Evolutionary conservation across 768 basidiomycete species (phyloP).

Genomic region (Xerocomellus intermedius): DNA sequence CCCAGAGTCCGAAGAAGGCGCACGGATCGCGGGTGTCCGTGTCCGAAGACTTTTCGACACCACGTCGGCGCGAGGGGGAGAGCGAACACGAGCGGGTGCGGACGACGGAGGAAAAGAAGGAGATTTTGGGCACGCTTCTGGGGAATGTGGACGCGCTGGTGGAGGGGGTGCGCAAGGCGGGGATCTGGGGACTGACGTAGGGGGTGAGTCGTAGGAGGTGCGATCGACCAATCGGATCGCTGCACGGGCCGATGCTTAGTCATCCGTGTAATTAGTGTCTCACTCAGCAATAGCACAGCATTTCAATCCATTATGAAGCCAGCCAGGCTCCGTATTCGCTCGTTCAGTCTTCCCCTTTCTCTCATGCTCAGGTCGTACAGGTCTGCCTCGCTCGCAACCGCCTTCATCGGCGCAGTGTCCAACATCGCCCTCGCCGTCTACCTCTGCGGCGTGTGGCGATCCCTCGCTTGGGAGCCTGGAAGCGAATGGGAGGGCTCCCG

Average conservation of each 20-base stretch:
- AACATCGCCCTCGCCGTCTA: slow-evolving; percentile 42
- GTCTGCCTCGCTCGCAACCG: slow-evolving; percentile 37
- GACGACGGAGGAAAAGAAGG: slow-evolving; percentile 83
- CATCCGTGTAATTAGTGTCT: slow-evolving; percentile 6
- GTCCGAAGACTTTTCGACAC: slow-evolving; percentile 20
- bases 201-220: background rate
- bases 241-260: slow-evolving; percentile 10
- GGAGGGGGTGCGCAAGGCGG: slow-evolving; percentile 81
- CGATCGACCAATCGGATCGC: background rate
- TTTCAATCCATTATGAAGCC: slow-evolving; percentile 6
- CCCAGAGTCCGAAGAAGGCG: slow-evolving; percentile 66
- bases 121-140: slow-evolving; percentile 73
- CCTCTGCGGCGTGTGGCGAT: slow-evolving; percentile 43
- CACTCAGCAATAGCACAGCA: slow-evolving; percentile 12
- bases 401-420: slow-evolving; percentile 39
- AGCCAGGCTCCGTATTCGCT: background rate
- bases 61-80: slow-evolving; percentile 17
- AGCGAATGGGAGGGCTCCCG: slow-evolving; percentile 49
- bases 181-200: slow-evolving; percentile 76
- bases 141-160: slow-evolving; percentile 92
- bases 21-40: slow-evolving; percentile 32
- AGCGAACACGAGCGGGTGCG: slow-evolving; percentile 27
- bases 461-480: slow-evolving; percentile 46
- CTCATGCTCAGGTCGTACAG: slow-evolving; percentile 26
- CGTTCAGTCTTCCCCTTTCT: background rate